Base-by-base conservation (phyloP, 257 asterid genomes). In the Plantago ovata region DNA sequence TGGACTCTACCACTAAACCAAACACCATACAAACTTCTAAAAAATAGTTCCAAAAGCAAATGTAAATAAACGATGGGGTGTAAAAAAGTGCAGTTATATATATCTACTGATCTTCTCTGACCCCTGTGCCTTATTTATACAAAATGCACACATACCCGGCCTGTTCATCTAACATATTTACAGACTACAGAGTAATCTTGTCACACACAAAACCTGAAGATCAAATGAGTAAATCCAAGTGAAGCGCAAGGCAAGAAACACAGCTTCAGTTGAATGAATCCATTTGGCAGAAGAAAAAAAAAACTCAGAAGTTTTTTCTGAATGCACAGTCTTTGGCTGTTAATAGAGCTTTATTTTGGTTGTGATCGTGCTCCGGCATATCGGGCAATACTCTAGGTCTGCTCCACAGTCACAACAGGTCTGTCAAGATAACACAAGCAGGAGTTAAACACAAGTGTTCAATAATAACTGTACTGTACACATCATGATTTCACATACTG, bases 321-420 rank as follows among this genome's bases (percentile, higher is more conserved):
- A 41, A 12, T 20, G 32, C 56, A 45, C 47, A 9, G 20, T 19
- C 39, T 32, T 32, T 60, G 69, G 53, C 77, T 70, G 66, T 16
- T 75, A 60, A 47, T 81, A 84, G 13, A 84, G 82, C 74, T 76
- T 84, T 66, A 84, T 79, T 75, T 74, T 74, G 59, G 79, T 81
- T 43, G 78, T 73, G 40, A 84, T 76, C 16, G 50, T 38, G 63
- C 72, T 72, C 59, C 80, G 75, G 77, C 94, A 84, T 42, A 75
- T 66, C 5, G 86, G 86, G 33, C 94, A 84, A 36, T 62, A 55
- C 13, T 70, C 69, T 1, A 84, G 82, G 61, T 75, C 70, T n/a
- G 42, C 71, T 58, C 94, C 94, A 60, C 94, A 81, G 33, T 72
- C 76, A 20, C 76, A 70, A 20, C 94, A 84, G 13, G 84, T 77